A percentile compares a stretch with the other conserved stretches of the same genome.
Evolutionary conservation across 139 green algal species (phyloP).

Genomic region (Astrephomene gubernaculifera): DNA sequence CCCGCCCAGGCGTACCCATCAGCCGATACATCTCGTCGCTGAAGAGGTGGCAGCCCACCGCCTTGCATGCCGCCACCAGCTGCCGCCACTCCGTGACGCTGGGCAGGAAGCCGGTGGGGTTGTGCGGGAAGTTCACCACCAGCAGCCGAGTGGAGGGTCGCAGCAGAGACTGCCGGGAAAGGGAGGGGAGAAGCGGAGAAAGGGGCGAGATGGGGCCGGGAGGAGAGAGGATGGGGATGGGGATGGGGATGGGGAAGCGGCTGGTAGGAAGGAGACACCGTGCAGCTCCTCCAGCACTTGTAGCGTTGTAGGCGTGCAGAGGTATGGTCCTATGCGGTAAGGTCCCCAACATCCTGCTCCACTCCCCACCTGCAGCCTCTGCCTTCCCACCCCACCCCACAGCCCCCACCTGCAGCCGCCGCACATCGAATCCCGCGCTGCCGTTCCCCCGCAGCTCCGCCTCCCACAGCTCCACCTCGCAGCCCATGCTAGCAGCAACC

Average conservation of each 20-base stretch:
- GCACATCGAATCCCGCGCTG: conserved; percentile 53
- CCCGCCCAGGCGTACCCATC: conserved; percentile 46
- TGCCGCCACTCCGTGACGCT: conserved; percentile 44
- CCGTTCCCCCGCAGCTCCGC: conserved; percentile 21
- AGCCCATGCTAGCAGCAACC: conserved; percentile 66
- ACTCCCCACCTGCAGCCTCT: too few species aligned
- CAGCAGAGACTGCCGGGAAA: conserved; percentile 49
- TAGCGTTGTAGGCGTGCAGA: too few species aligned
- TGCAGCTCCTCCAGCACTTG: too few species aligned
- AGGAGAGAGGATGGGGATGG: too few species aligned
- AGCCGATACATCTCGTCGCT: conserved; percentile 86
- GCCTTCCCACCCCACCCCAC: too few species aligned
- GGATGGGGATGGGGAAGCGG: too few species aligned
- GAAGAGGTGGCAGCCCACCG: conserved; percentile 69
- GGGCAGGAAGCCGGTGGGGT: conserved; percentile 74
- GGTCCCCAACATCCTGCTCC: too few species aligned
- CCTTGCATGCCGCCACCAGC: conserved; percentile 53
- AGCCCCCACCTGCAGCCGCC: conserved; percentile 33
- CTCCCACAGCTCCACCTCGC: conserved; percentile 67
- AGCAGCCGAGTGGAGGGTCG: conserved; percentile 55
- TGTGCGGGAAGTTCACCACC: conserved; percentile 90
- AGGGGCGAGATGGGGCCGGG: too few species aligned
- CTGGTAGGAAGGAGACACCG: too few species aligned
- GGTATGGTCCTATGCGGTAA: too few species aligned
- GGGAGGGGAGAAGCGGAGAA: not conserved